Base-by-base conservation (phyloP, 139 green algal species). In the Micromonas pusilla region DNA sequence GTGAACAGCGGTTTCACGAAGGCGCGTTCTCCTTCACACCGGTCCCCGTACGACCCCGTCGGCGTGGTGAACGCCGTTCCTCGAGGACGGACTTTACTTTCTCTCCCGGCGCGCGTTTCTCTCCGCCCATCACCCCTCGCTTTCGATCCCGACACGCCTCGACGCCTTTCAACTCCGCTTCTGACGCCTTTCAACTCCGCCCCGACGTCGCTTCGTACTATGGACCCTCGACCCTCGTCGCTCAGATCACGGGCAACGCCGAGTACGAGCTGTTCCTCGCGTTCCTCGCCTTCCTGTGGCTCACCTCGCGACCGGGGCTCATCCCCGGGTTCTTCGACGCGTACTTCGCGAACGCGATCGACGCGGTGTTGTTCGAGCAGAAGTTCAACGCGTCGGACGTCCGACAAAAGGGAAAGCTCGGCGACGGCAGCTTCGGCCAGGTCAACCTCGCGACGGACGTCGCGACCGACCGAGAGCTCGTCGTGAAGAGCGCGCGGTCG, bases 301-400 rank as follows among this genome's bases (percentile, higher is more conserved):
- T 70, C 30, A 62, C 53, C 19, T 16, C 33, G 20, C 33, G 39
- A 3, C 72, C 72, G 5, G 72, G 72, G 16, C 25, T 78, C 19
- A 30, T 78, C 6, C 4, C 13, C 2, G 60, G 53, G 32, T 9
- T 31, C 13, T 78, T 78, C 57, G 72, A 78, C 53, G 33, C 60
- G 13, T 70, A 63, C 33, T 4, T 78, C 52, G 54, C 57, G 4
- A 62, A 34, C 25, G 54, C 72, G 54, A 25, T 70, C 21, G 52
- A 62, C 28, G n/a, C 32, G 33, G 54, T 63, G n/a, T 5, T 68
- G 31, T n/a, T 33, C 21, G n/a, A 54, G 30, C 34, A 70, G 25
- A 78, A 63, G 68, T 75, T 64, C 30, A 36, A 62, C 6, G 13
- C 16, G 5, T 20, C 13, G 1, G 28, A 20, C 13, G 32, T 33